These are phyloP conservation scores for Strigomonas culicis DNA, from an alignment of 208 protist species.

Conservation along the genomic window DNA sequence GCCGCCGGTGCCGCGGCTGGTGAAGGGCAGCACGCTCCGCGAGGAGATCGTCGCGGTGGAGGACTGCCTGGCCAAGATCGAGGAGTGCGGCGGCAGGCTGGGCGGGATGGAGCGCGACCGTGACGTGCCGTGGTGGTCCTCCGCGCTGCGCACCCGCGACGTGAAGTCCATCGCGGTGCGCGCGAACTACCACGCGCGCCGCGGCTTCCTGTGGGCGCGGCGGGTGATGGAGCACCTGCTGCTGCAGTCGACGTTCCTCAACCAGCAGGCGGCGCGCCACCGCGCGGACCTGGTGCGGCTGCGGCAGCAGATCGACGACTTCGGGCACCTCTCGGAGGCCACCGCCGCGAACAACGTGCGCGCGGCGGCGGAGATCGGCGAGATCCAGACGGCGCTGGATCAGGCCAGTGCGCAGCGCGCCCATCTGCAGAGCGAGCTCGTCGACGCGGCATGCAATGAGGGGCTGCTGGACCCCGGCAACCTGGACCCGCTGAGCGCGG, in stretches of 20 bases:
- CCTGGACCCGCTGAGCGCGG: constrained; percentile 31
- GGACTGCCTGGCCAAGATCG: constrained; percentile 31
- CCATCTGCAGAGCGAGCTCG: constrained; percentile 41
- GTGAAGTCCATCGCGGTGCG: constrained; percentile 62
- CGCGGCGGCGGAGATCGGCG: constrained; percentile 21
- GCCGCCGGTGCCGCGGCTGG: constrained; percentile 29
- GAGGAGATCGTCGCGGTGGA: constrained; percentile 23
- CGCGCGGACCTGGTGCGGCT: constrained; percentile 50
- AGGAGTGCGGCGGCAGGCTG: constrained; percentile 21
- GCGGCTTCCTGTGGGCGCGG: constrained; percentile 36
- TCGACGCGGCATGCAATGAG: constrained; percentile 17
- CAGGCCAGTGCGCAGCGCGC: constrained; percentile 24
- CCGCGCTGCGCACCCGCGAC: constrained; percentile 60
- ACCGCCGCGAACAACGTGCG: constrained; percentile 18
- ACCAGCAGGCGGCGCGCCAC: constrained; percentile 36
- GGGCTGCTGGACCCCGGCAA: constrained; percentile 21
- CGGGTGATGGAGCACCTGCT: constrained; percentile 61
- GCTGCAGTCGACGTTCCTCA: constrained; percentile 45
- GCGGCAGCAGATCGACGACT: constrained; percentile 41
- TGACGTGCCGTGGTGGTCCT: constrained; percentile 61
- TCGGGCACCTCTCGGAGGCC: constrained; percentile 25
- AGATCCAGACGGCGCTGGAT: constrained; percentile 28
- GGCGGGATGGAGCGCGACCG: constrained; percentile 19
- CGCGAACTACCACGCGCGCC: constrained; percentile 64
- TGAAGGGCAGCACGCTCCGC: constrained; percentile 18